These are phyloP conservation scores for Candida broadrunensis DNA, from an alignment of 805 yeast species.

Conservation along the genomic window DNA sequence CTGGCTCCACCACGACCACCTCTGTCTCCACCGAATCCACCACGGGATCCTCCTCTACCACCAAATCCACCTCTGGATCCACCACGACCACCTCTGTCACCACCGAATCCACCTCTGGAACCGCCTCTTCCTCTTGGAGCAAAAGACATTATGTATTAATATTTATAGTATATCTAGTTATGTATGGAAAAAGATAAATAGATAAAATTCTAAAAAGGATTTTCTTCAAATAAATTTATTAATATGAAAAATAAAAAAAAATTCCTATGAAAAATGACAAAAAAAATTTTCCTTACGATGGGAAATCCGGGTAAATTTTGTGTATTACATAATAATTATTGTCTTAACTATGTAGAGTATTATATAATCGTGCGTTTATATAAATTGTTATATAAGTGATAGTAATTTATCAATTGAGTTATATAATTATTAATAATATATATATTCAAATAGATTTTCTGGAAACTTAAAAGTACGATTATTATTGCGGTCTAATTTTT, in stretches of 20 bases:
- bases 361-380: not conserved
- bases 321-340: not conserved
- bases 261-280: not conserved
- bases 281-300: not conserved
- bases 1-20: conserved; percentile 62
- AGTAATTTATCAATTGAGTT: not conserved
- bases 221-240: not conserved
- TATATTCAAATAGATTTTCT: not conserved
- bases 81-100: conserved; percentile 50
- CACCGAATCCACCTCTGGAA: conserved; percentile 39
- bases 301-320: not conserved
- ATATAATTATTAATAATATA: not conserved
- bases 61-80: conserved; percentile 53
- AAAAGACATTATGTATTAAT: conserved; percentile 61
- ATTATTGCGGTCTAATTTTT: not conserved
- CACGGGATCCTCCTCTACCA: conserved; percentile 42
- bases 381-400: not conserved
- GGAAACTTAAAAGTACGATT: not conserved
- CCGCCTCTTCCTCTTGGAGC: conserved; percentile 54
- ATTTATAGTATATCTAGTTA: not conserved
- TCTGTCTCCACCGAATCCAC: conserved; percentile 53
- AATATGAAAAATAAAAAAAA: not conserved
- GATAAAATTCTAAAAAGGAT: too few species aligned
- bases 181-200: conserved; percentile 1
- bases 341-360: not conserved